These are phyloP conservation scores for Xylaria sp. DNA, from an alignment of 2,329 filamentous ascomycete genomes.

Conservation along the genomic window DNA sequence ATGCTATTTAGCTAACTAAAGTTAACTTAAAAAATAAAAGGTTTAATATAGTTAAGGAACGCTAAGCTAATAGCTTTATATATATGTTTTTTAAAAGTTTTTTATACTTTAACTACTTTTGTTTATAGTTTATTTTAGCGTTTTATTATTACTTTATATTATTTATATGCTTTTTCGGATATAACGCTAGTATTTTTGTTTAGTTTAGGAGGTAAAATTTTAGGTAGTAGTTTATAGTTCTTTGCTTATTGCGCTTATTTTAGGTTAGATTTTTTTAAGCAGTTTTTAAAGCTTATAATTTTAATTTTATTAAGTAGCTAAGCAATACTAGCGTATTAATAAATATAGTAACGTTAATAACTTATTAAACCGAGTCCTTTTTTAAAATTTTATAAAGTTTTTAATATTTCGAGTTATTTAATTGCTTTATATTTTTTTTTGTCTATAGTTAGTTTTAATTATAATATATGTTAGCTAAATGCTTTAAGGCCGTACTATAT, in stretches of 20 bases:
- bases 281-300: conserved; percentile 10
- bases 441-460: too few relatives aligned
- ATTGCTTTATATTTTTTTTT: conserved; percentile 7
- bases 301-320: not conserved
- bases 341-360: not conserved
- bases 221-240: not conserved
- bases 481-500: too few relatives aligned
- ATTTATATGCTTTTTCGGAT: not conserved
- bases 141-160: not conserved
- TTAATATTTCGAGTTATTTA: not conserved
- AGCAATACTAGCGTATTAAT: not conserved
- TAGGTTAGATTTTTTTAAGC: conserved; percentile 9
- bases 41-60: too few relatives aligned
- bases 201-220: not conserved
- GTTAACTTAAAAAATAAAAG: not conserved
- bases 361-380: not conserved
- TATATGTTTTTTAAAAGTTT: too few relatives aligned
- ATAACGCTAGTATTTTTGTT: not conserved
- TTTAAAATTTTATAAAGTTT: not conserved
- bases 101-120: too few relatives aligned
- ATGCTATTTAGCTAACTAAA: not conserved
- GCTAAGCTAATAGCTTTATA: too few relatives aligned
- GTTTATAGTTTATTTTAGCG: not conserved
- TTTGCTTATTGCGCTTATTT: not conserved
- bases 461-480: too few relatives aligned